These are phyloP conservation scores for Nitzschia sp. DNA, from an alignment of 108 stramenopile species.

Conservation along the genomic window DNA sequence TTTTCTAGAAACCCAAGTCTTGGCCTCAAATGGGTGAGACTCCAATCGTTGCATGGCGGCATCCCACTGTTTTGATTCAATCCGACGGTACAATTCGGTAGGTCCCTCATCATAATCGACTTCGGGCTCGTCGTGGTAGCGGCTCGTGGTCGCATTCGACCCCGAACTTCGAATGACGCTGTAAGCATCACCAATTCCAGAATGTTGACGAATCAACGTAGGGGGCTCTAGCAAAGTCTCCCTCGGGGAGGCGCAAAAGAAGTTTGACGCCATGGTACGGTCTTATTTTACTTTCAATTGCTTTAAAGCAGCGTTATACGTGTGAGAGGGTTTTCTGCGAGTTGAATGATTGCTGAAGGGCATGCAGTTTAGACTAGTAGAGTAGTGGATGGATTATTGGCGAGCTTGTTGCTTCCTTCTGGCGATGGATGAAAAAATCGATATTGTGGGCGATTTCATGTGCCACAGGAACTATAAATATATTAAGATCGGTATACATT, in stretches of 20 bases:
- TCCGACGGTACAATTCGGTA: conserved; percentile 75
- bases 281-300: background rate
- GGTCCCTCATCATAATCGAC: conserved; percentile 80
- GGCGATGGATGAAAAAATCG: no score
- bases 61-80: conserved; percentile 86
- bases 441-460: no score
- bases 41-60: conserved; percentile 66
- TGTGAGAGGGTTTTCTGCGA: background rate
- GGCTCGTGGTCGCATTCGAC: conserved; percentile 14
- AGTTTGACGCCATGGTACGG: conserved; percentile 15
- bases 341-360: no score
- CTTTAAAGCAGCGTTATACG: background rate
- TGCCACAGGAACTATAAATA: no score
- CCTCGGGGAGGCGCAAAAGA: conserved; percentile 35
- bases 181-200: conserved; percentile 47
- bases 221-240: conserved; percentile 18
- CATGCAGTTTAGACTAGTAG: no score
- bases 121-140: conserved; percentile 59
- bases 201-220: conserved; percentile 30
- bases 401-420: no score
- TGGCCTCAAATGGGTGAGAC: conserved; percentile 63
- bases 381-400: no score
- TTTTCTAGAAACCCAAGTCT: conserved; percentile 78
- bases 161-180: conserved; percentile 31
- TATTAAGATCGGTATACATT: no score